Base-by-base conservation (phyloP, 805 yeast genomes). In the Metschnikowia lochheadii region DNA sequence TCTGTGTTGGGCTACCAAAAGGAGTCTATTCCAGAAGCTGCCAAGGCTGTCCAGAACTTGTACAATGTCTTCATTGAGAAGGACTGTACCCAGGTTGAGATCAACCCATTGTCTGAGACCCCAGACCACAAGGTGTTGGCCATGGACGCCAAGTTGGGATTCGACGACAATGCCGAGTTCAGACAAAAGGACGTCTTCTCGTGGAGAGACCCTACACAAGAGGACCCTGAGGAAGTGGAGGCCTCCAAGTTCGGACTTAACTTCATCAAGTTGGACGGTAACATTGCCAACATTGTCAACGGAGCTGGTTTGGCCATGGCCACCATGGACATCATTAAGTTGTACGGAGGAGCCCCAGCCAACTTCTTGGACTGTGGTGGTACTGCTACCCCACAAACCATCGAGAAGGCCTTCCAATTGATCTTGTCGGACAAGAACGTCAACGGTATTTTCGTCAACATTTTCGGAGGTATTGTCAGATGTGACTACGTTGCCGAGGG, bases 241-340 rank as follows among this genome's bases (percentile, higher is more conserved):
- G 99, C 99, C 56, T 78, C 94, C 64, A 75, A 89, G 72, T 86
- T 83, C 66, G 94, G 90, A 64, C 82, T 94, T 66, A 94, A 94
- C 79, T 94, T 92, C 73, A 95, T 94, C 78, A 94, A 94, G 79
- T 84, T 94, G 68, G 95, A 92, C 68, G 99, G 99, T 75, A 89
- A 90, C 81, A 92, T 94, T 67, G 99, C 99, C 64, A 92, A 97
- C 79, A 80, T 94, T 56, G 99, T 94, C 70, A 94, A 94, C 75
- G 99, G 99, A 79, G 99, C 99, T 52, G 99, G 99, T 73, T 82
- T 94, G 69, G 99, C 99, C 65, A 94, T 94, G 99, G 99, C 99
- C 63, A 94, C 99, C 59, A 91, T 94, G 97, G 99, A 94, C 75
- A 95, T 95, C 70, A 89, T 94, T 79, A 90, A 94, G 78, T 83